Conservation (phyloP, 1,284 basidiomycete species). For the Rhodotorula sp. region DNA sequence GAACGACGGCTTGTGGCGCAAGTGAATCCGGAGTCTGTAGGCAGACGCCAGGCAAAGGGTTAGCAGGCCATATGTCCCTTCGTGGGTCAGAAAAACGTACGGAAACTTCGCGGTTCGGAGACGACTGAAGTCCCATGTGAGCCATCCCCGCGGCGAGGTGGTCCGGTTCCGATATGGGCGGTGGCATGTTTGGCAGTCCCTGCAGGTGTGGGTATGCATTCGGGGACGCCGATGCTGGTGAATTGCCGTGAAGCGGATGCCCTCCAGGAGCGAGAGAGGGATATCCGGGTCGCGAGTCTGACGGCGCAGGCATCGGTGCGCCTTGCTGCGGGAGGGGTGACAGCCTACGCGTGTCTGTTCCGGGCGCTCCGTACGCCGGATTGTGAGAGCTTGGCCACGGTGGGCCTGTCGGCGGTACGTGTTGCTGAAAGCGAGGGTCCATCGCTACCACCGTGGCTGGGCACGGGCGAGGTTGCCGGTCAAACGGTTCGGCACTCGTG, state of each 20-base stretch:
- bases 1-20: conserved; percentile 8
- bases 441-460: neutral
- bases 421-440: conserved; percentile 10
- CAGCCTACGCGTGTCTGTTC: neutral
- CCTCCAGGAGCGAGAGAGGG: neutral
- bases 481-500: neutral
- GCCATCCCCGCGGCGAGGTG: conserved; percentile 12
- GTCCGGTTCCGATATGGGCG: neutral
- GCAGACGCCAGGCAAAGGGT: neutral
- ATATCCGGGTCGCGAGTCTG: neutral
- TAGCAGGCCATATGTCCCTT: too few relatives aligned
- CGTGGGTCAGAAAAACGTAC: neutral
- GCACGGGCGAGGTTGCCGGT: too few relatives aligned
- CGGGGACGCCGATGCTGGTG: neutral
- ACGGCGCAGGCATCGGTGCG: neutral
- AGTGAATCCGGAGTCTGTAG: neutral
- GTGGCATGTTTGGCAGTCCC: neutral
- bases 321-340: neutral
- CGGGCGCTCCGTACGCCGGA: neutral
- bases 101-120: neutral
- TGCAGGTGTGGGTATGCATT: neutral
- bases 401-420: neutral
- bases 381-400: neutral
- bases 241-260: neutral
- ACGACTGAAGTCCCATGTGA: conserved; percentile 10